Evolutionary conservation across 352 stramenopile genomes (phyloP).

Genomic region (Halophytophthora polymorphica): DNA sequence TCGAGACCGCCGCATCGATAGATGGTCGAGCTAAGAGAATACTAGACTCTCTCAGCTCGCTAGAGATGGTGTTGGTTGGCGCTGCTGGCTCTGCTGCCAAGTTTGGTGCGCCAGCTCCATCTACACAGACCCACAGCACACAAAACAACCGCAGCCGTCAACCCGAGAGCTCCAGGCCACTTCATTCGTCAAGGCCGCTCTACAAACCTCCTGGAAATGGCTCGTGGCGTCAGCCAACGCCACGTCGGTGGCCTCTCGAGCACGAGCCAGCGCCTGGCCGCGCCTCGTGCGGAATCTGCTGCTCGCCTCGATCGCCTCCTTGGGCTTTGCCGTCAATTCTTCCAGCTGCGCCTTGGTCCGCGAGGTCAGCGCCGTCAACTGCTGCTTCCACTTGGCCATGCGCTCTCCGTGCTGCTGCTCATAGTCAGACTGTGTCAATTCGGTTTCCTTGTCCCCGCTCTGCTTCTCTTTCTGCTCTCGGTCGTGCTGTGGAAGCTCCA

Average conservation of each 20-base stretch:
- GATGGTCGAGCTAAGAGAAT: background rate
- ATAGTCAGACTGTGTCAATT: constrained; percentile 32
- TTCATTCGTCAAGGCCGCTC: constrained; percentile 2
- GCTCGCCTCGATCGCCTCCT: constrained; percentile 14
- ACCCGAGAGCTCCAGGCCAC: constrained; percentile 5
- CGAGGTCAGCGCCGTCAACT: constrained; percentile 46
- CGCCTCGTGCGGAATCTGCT: constrained; percentile 20
- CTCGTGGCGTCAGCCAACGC: constrained; percentile 47
- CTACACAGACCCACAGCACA: constrained; percentile 20
- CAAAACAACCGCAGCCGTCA: constrained; percentile 19
- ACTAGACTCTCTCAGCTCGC: constrained; percentile 14
- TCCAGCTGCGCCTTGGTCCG: constrained; percentile 38
- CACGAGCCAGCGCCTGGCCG: constrained; percentile 25
- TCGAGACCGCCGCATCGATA: background rate
- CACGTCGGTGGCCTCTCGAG: constrained; percentile 30
- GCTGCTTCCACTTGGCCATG: constrained; percentile 48
- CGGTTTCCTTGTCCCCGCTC: constrained; percentile 5
- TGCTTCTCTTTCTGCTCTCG: constrained; percentile 17
- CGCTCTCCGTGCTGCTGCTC: constrained; percentile 42
- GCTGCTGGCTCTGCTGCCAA: constrained; percentile 47
- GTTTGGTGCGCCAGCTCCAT: constrained; percentile 56
- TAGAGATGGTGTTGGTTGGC: constrained; percentile 27
- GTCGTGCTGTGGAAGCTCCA: constrained; percentile 15
- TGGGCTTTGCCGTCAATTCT: constrained; percentile 17
- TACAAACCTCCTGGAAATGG: constrained; percentile 60